Evolutionary conservation across 1,139 yeast species (phyloP), one percentile per base, ranked within the genome.

Genomic region (Suhomyces maxii): DNA sequence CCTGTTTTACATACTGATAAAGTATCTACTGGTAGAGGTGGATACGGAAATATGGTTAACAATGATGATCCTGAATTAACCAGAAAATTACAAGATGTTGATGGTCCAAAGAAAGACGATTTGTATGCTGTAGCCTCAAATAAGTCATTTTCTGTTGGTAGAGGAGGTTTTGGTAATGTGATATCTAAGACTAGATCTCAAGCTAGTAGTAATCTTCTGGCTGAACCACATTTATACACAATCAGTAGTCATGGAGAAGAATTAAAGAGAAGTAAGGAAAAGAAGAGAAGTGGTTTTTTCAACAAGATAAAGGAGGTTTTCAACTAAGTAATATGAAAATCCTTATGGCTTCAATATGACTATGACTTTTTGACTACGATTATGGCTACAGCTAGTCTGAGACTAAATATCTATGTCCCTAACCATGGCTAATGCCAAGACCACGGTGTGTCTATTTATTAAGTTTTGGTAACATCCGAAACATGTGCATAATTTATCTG

Each of bases 11-110:
- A 74, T 42, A 80, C 82, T 34, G 77, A 80, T 26, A 77, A 79
- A 34, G 80, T 82, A 56, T 77, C 89, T 26, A 86, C 93, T 2
- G 95, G 95, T 30, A 76, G 95, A 55, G 95, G 95, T 8, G 95
- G 95, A 2, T 84, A 81, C 41, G 95, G 95, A 6, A 86, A 86
- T 60, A 86, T 86, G 89, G 70, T 83, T 45, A 76, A 67, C 52
- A 86, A 86, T 63, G 76, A 74, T 39, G 84, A 85, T 60, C 82
- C 87, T 1, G 75, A 76, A 45, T 60, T 81, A 43, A 77, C 89
- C 5, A 72, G 93, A 49, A 77, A 73, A 54, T 76, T 86, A 12
- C 93, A 86, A 63, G 93, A 85, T 56, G 90, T 85, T 3, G 90
- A 83, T 44, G 57, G 55, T 7, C 55, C 57, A 4, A 48, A 59